Evolutionary conservation across 2,329 filamentous ascomycete genomes (phyloP), one percentile per base, ranked within the genome.

Genomic region (Leptoxyphium fumago): DNA sequence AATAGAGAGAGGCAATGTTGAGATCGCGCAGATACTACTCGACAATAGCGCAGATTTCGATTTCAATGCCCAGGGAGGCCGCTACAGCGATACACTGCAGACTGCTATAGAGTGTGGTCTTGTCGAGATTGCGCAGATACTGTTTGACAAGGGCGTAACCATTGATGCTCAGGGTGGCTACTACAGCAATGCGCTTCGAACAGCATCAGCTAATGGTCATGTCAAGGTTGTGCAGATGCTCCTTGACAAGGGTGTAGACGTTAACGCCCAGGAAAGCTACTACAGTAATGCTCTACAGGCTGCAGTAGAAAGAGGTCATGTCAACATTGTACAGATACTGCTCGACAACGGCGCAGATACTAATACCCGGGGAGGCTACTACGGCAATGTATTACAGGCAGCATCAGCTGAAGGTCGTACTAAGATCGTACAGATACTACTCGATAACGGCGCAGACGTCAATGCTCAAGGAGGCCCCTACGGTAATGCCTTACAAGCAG

Each of bases 291-390:
- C 53, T 9, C 45, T 55, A 2, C 14, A 42, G 11, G 40, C 40
- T 30, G 54, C 54, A 38, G 6, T n/a, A 9, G 29, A n/a, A n/a
- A 14, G 43, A 14, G 48, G 46, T 13, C 45, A 50, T 26, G 21
- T 36, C 14, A 45, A 47, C 14, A 21, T 52, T 15, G 49, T 55
- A 9, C 44, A 46, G 17, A 17, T 55, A 28, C 47, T 59, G 10
- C 48, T 60, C 36, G 48, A 53, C 8, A 40, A 48, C 17, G 57
- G 52, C n/a, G 55, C 55, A 2, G 46, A 58, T 42, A 46, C 53
- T 7, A 43, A 54, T n/a, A n/a, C n/a, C 39, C 30, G 17, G 18
- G 29, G 45, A 41, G 14, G 30, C 11, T 21, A 26, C 10, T 34
- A 44, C 28, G 41, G 45, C 32, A 55, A 18, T 42, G 43, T 52